These are phyloP conservation scores for Colletotrichum godetiae DNA, from an alignment of 2,329 filamentous ascomycete genomes.

Conservation along the genomic window DNA sequence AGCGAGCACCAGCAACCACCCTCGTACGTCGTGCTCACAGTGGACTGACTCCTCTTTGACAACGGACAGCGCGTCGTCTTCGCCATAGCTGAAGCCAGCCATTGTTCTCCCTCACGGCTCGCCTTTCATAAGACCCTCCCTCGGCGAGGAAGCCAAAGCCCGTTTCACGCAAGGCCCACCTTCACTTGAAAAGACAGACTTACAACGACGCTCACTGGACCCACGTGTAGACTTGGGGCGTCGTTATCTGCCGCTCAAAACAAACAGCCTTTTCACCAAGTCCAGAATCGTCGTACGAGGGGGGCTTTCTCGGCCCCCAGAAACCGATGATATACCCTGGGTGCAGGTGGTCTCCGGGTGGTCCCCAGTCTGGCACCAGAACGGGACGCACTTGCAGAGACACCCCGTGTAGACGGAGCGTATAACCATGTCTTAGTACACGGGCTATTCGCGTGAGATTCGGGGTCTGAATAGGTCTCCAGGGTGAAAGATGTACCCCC, in stretches of 20 bases:
- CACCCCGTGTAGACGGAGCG: constrained; percentile 2
- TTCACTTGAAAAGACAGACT: neutral
- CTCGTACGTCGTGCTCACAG: neutral
- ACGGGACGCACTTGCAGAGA: neutral
- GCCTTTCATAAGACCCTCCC: too few species aligned
- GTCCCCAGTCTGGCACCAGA: neutral
- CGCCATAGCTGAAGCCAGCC: neutral
- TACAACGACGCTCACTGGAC: neutral
- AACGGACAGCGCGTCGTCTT: neutral
- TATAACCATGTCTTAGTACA: neutral
- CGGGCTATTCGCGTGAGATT: neutral
- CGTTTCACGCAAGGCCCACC: neutral
- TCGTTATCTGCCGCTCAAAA: neutral
- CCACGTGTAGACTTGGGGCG: neutral
- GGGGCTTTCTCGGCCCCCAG: neutral
- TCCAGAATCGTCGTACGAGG: neutral
- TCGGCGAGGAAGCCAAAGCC: neutral
- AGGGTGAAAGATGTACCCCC: neutral
- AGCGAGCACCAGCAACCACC: neutral
- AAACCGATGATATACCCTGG: neutral
- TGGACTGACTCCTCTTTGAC: neutral
- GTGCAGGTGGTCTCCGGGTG: neutral
- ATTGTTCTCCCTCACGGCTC: neutral
- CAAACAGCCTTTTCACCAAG: neutral
- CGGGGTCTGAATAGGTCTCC: neutral